Evolutionary conservation across 768 basidiomycete genomes (phyloP), one percentile per base, ranked within the genome.

Genomic region (Arthromyces matolae): DNA sequence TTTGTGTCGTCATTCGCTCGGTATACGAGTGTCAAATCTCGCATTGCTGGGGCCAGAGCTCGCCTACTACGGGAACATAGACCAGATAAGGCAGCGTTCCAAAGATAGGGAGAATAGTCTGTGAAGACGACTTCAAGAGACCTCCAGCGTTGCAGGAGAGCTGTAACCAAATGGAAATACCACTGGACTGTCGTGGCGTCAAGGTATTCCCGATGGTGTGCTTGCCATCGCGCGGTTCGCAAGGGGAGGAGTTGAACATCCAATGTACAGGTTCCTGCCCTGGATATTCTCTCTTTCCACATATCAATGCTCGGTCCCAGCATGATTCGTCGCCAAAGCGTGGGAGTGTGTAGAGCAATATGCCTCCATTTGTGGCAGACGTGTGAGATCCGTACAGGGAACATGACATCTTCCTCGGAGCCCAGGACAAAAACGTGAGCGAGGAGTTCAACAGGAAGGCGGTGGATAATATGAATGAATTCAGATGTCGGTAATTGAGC

Each of bases 1-100:
- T 81, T 80, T n/a, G 75, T 68, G 57, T 86, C 84, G 50, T 87
- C 84, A 55, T 87, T 89, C 32, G 66, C 67, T 23, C 79, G 78
- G 59, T 83, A 81, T 14, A 78, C 62, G 18, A 89, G 71, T 8
- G 70, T 71, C 18, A 89, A 64, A 12, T 79, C 77, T 53, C 80
- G 78, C 40, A 88, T 66, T 42, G 59, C 42, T 10, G 61, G 66
- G 1, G 73, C 80, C 39, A 70, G 64, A 6, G 66, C 59, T 20
- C 68, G 48, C 40, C 57, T 51, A 19, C 53, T 56, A 19, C 64
- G 62, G 8, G 66, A 68, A 56, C 78, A 82, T 50, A 75, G 74
- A 19, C 69, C 72, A 4, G 81, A 80, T 32, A 87, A 70, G 18
- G 82, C 75, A 10, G 81, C 79, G 42, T 81, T 83, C 80, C 81